Base-by-base conservation (phyloP, 805 yeast species). In the Schizosaccharomyces lindneri region DNA sequence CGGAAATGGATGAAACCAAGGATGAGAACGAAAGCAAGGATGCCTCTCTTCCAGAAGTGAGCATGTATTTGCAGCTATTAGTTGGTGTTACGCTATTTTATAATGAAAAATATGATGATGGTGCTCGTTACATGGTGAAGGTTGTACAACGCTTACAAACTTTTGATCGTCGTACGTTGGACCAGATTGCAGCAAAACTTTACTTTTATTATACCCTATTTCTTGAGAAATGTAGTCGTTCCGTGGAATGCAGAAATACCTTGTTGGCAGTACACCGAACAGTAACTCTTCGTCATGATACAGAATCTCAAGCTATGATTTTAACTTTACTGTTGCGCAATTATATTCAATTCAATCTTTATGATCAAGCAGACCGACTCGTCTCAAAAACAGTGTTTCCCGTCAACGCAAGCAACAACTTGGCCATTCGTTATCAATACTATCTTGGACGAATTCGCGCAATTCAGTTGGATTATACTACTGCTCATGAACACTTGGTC, bases 361-460 rank as follows among this genome's bases (percentile, higher is more conserved):
- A 89, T 61, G 80, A 82, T 64, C 88, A 85, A 70, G 97, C 97
- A 0, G 81, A 85, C 59, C 90, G 87, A 71, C 81, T 93, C 68
- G 85, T 90, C 43, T 86, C 85, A 66, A 93, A 93, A 72, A 80
- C 88, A 31, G 86, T 84, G 64, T 93, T 90, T 72, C 97, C 97
- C 31, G 82, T 78, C 64, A 78, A 81, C 62, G 90, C 93, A 5
- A 83, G 87, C 24, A 87, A 87, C 66, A 85, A 97, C 2, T 79
- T 90, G 68, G 87, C 84, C 59, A 95, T 97, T 7, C 81, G 99
- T 73, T 89, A 88, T 71, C 84, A 81, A 73, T 93, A 84, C 73
- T 93, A 93, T 69, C 74, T 88, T 70, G 90, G 96, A n/a, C 82
- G 85, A 65, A 86, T 93, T 68, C 82, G 81, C 68, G 87, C 97